Evolutionary conservation across 1,139 yeast species (phyloP), one percentile per base, ranked within the genome.

Genomic region (Geotrichum restrictum): DNA sequence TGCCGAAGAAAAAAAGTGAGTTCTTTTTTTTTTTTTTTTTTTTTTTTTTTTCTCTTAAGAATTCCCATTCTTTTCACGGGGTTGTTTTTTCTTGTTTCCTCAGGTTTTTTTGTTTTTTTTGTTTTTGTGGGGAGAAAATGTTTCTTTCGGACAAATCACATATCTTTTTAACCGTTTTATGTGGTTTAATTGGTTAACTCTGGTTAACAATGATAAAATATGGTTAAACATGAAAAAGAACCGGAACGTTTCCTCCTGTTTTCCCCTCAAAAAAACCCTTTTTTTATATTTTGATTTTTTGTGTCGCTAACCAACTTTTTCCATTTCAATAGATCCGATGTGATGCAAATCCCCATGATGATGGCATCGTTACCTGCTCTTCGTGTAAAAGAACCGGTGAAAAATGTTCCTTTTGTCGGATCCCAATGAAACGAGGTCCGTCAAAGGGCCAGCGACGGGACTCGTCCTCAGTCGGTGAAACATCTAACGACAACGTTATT

Each of bases 341-440:
- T 55, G 75, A 72, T 49, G 69, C 69, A 16, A 62, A 64, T 21
- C 61, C 62, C 8, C 7, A 24, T 29, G 67, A 67, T 45, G 66
- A 62, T 32, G 65, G 59, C 13, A 54, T 55, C 22, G 59, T 61
- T 36, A 62, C 55, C 34, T 73, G 76, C 60, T 62, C 74, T 4
- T 66, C 73, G 8, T 73, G 76, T 58, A 61, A 63, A 27, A 63
- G 72, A 7, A 60, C 71, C 1, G 72, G 71, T 39, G 73, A 69
- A 36, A 63, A 63, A 45, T 73, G 76, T 61, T 65, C 73, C 16
- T 73, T 73, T 55, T 68, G 71, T 21, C 61, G 76, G 22, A 63
- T 72, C 22, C 76, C 76, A 50, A 66, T 72, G 63, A 73, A 73
- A 55, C 62, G 76, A 29, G 76, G 76, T 3, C 76, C 76, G 1